Conservation (phyloP, 257 asterid species). For the Jacaranda mimosifolia region DNA sequence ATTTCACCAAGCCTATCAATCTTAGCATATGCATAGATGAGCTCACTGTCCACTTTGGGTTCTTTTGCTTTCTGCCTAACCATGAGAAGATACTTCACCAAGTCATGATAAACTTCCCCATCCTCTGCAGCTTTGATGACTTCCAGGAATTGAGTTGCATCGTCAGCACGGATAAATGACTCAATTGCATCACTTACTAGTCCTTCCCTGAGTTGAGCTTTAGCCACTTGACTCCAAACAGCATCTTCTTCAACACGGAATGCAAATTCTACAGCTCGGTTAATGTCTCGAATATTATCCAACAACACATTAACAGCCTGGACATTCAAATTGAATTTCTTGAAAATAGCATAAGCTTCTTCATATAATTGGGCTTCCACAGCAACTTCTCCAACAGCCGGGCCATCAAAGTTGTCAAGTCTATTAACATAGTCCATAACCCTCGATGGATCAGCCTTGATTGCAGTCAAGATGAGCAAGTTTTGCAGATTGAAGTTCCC, state of each 20-base stretch:
- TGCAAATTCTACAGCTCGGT: conserved; percentile 97
- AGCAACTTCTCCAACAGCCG: conserved; percentile 99
- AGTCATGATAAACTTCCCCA: conserved; percentile 88
- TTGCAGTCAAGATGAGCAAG: conserved; percentile 91
- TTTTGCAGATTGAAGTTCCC: conserved; percentile 98
- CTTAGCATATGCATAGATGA: conserved; percentile 97
- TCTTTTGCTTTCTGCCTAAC: conserved; percentile 97
- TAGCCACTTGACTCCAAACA: conserved; percentile 99
- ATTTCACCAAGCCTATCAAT: conserved; percentile 93
- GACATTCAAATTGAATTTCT: conserved; percentile 96
- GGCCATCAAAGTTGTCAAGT: conserved; percentile 98
- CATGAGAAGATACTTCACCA: conserved; percentile 96
- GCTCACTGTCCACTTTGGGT: conserved; percentile 98
- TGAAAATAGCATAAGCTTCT: conserved; percentile 97
- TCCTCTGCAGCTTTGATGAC: conserved; percentile 92
- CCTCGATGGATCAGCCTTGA: conserved; percentile 96
- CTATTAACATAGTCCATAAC: conserved; percentile 98
- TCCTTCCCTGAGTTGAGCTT: conserved; percentile 97
- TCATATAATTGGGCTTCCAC: conserved; percentile 93
- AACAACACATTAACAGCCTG: conserved; percentile 96
- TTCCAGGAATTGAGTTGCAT: conserved; percentile 86
- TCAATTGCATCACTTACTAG: conserved; percentile 97
- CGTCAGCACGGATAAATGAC: conserved; percentile 97
- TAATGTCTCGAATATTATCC: conserved; percentile 89
- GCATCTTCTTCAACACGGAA: conserved; percentile 99